Base-by-base conservation (phyloP, 2,329 filamentous ascomycete genomes). In the Venturia oleaginea region DNA sequence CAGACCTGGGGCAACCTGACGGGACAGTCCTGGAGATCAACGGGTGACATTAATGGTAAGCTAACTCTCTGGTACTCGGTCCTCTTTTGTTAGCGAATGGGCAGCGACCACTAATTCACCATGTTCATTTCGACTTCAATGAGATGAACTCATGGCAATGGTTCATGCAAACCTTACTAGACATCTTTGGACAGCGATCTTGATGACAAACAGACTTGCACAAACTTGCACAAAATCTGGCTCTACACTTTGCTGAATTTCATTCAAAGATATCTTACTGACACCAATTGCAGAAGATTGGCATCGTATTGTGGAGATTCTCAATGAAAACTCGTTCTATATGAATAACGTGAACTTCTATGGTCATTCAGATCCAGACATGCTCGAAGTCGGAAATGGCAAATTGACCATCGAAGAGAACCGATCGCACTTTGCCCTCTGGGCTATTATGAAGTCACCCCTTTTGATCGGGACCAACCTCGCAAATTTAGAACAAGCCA, bases 1-100 rank as follows among this genome's bases (percentile, higher is more conserved):
- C 76, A 78, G 62, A 69, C 70, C 3, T 85, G 82, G 81, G 83
- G 79, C 7, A 78, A 78, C 64, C 68, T 71, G 6, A 80, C 77
- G 0, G 81, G 79, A 2, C 79, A 80, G 64, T 80, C 76, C 32
- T 79, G 77, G 77, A 63, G 71, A 13, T 70, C 66, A 59, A 65
- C 67, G 8, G 67, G 68, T 38, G 71, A 73, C 64, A 72, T 72
- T 38, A 48, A 13, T 19, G 17, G 66, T 65, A 63, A 65, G 64
- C n/a, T n/a, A n/a, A n/a, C n/a, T n/a, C n/a, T n/a, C n/a, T n/a
- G n/a, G n/a, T n/a, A n/a, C n/a, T n/a, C n/a, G n/a, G n/a, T n/a
- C n/a, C n/a, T n/a, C n/a, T n/a, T n/a, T n/a, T n/a, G n/a, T n/a
- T n/a, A n/a, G n/a, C n/a, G n/a, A n/a, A n/a, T n/a, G n/a, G n/a